Base-by-base conservation (phyloP, 768 basidiomycete genomes). In the Amanita exitialis region DNA sequence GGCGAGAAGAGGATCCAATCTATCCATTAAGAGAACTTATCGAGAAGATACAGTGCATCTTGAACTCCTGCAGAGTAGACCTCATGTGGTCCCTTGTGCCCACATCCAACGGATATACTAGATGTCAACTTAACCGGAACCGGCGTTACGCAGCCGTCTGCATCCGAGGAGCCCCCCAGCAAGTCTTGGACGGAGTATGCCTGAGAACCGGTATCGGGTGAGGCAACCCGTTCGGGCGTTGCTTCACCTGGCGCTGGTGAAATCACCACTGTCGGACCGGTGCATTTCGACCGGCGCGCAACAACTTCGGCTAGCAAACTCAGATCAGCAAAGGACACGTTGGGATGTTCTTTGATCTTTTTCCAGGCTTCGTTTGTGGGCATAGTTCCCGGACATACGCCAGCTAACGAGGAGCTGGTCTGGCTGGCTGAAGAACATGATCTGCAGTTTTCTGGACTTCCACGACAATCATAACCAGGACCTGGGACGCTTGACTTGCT, bases 231-330 rank as follows among this genome's bases (percentile, higher is more conserved):
- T 61, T 80, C 80, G 8, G 76, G 76, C 1, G 75, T 73, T 51
- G 70, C 55, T 30, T 75, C 66, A 6, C 73, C 77, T 2, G 69
- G 72, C 13, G 75, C 73, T 10, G 73, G 70, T 8, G 79, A 78
- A 49, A 84, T 69, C 39, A 79, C 71, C 35, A 88, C 73, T 35
- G 73, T 74, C 13, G 89, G 83, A 15, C 87, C 87, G 1, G 73
- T 77, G 61, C 89, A 91, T 62, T 78, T 82, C 38, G 89, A 83
- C 47, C 85, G 75, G 49, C 89, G 86, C 6, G 88, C 83, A 37
- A 94, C 90, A 37, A 95, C 92, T 47, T 90, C 90, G 2, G 92
- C 92, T 39, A 95, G 77, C 48, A 95, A 73, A 2, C 80, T 68
- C 47, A 95, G 71, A 66, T 94, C 89, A 12, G 88, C 79, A 62